phyloP scores from a whole-genome alignment of 208 protist species.

The Leptomonas pyrrhocoris region DNA sequence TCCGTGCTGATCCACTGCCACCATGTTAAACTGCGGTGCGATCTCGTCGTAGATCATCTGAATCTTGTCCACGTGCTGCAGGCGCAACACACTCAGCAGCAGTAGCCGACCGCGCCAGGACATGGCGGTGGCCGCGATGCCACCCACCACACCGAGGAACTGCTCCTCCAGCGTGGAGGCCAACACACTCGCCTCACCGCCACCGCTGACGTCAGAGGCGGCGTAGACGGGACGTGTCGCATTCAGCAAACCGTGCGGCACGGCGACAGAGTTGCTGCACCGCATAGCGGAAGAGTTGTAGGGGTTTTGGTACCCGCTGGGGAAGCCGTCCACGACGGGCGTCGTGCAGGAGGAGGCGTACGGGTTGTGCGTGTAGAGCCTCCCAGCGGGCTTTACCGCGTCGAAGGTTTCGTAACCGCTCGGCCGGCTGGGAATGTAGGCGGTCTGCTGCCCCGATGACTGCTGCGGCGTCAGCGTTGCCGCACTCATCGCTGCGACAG shows the following conservation, averaged over 20 bases:
- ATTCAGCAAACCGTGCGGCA: not conserved
- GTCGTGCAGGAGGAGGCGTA: constrained; percentile 56
- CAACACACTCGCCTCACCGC: constrained; percentile 23
- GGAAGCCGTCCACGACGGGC: constrained; percentile 27
- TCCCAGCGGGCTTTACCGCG: not conserved
- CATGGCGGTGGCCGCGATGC: constrained; percentile 54
- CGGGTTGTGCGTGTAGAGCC: constrained; percentile 74
- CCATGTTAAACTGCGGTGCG: constrained; percentile 53
- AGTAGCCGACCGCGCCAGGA: constrained; percentile 57
- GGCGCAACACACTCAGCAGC: constrained; percentile 55
- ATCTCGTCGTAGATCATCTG: constrained; percentile 67
- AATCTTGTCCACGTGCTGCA: constrained; percentile 64
- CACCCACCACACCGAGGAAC: constrained; percentile 50
- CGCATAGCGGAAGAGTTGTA: not conserved
- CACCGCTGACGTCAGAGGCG: constrained; percentile 12
- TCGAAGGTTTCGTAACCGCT: constrained; percentile 22
- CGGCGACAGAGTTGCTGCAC: constrained; percentile 1
- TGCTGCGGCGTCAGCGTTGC: constrained; percentile 2
- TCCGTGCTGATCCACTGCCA: constrained; percentile 69
- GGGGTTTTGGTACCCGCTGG: constrained; percentile 2
- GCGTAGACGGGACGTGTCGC: constrained; percentile 13
- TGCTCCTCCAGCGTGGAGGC: constrained; percentile 47
- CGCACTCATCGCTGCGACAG: not conserved
- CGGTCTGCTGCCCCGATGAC: not conserved
- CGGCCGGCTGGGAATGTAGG: constrained; percentile 8